phyloP scores from a whole-genome alignment of 129 eudicot genomes.

The Arctium lappa region DNA sequence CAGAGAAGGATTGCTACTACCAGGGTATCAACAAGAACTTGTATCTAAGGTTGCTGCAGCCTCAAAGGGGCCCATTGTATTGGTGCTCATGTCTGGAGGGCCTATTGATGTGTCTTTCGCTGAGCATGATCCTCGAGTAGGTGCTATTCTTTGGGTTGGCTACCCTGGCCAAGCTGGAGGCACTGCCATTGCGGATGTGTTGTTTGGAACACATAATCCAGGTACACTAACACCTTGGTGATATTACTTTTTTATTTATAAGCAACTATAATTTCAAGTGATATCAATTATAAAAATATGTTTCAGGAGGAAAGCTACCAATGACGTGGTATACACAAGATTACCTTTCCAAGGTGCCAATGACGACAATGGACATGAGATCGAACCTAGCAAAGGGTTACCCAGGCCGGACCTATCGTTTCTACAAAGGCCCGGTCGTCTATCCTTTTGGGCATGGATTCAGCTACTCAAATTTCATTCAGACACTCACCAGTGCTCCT shows the following conservation, averaged over 20 bases:
- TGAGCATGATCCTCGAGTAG: conserved; percentile 46
- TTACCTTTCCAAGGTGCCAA: conserved; percentile 68
- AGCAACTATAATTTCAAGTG: not conserved
- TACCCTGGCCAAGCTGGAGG: conserved; percentile 93
- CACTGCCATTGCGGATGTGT: conserved; percentile 74
- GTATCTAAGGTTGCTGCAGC: conserved; percentile 66
- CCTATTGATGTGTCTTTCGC: conserved; percentile 72
- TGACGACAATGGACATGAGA: conserved; percentile 86
- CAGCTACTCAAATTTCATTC: conserved; percentile 65
- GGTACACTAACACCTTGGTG: conserved; percentile 27
- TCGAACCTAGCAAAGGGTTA: conserved; percentile 45
- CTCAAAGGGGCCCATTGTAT: conserved; percentile 54
- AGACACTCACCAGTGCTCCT: conserved; percentile 54
- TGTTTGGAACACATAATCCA: conserved; percentile 73
- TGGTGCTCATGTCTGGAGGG: conserved; percentile 81
- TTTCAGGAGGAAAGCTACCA: conserved; percentile 78
- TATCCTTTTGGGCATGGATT: conserved; percentile 83
- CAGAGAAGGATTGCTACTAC: conserved; percentile 57
- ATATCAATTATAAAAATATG: not conserved
- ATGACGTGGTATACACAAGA: conserved; percentile 88
- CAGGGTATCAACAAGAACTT: conserved; percentile 75
- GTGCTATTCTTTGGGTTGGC: conserved; percentile 76
- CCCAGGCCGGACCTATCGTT: conserved; percentile 79
- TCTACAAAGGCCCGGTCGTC: conserved; percentile 71
- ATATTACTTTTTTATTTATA: not conserved